Evolutionary conservation across 1,284 basidiomycete genomes (phyloP), one percentile per base, ranked within the genome.

Genomic region (Apiotrichum sp.): DNA sequence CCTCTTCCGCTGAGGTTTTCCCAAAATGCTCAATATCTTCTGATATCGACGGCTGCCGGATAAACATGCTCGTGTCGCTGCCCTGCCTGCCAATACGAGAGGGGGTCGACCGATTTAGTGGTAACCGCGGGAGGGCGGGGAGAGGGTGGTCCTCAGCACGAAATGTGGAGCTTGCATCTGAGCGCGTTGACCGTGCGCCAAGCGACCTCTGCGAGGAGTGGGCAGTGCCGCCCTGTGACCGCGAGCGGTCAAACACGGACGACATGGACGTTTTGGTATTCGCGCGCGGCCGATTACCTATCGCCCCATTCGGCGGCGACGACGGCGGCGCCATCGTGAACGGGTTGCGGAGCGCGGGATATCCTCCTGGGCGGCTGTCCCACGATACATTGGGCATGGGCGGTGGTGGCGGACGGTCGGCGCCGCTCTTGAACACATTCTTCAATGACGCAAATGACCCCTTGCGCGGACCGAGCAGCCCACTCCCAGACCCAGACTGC

Each of bases 361-460:
- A 74, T 4, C 65, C 64, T 16, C 61, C 63, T 34, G 55, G 51
- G 38, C 51, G 61, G 3, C 53, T 32, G 43, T 69, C 69, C 14
- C 70, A 53, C 1, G 64, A 46, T 0, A 71, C 71, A 4, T 73
- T 59, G 3, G 72, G 70, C 11, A 70, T 10, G 6, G 49, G 71
- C 1, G 66, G 62, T 6, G 68, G 60, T 14, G 61, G 43, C n/a
- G 58, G 29, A 2, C 44, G 51, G 31, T 57, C 52, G 3, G 52
- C 46, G 4, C 59, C 55, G 22, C 53, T 52, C 74, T 89, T 92
- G 82, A 93, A 92, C 4, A 89, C 88, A 71, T 91, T 91, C 51
- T 88, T 85, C 55, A 93, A 83, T 7, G 87, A 91, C 1, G 89
- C 88, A 62, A 92, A 89, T 1, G 87, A 77, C 3, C 49, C 91